Percentiles rank a stretch among this genome's conserved stretches.
These are phyloP conservation scores for Myrmaecium sp. DNA, from an alignment of 2,329 filamentous ascomycete genomes.

Conservation along the genomic window DNA sequence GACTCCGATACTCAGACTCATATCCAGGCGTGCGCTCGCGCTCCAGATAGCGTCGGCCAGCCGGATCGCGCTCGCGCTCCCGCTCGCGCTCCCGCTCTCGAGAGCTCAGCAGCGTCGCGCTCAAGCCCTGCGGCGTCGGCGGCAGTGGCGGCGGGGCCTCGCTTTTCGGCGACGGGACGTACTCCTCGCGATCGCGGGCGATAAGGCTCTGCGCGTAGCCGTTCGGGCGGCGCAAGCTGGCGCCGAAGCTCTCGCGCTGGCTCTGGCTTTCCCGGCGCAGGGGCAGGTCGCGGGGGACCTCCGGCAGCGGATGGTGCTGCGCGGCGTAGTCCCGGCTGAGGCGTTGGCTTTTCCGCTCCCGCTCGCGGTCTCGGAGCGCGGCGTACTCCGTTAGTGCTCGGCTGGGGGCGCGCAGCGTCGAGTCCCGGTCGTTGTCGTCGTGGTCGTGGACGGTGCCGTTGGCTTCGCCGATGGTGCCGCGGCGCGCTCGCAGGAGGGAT, in stretches of 20 bases:
- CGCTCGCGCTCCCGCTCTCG: too few relatives aligned
- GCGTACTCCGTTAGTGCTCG: conserved; percentile 31
- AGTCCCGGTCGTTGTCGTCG: conserved; percentile 18
- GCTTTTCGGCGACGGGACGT: too few relatives aligned
- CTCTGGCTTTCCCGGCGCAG: too few relatives aligned
- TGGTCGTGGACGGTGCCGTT: conserved; percentile 6
- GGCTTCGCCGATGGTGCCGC: conserved; percentile 5
- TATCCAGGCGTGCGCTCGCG: too few relatives aligned
- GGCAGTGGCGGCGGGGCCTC: too few relatives aligned
- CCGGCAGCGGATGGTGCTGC: conserved; percentile 20
- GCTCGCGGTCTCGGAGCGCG: conserved; percentile 12
- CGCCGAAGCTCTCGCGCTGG: conserved; percentile 4
- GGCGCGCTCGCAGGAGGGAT: conserved; percentile 3
- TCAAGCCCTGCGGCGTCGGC: too few relatives aligned
- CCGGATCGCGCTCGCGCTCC: too few relatives aligned
- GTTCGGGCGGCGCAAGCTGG: conserved; percentile 3
- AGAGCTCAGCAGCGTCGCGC: too few relatives aligned
- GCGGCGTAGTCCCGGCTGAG: conserved; percentile 19
- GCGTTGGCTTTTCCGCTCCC: conserved; percentile 6
- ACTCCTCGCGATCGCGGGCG: too few relatives aligned
- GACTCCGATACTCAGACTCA: too few relatives aligned
- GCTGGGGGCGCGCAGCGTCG: conserved; percentile 27
- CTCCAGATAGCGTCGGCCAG: too few relatives aligned
- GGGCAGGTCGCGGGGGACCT: conserved; percentile 14
- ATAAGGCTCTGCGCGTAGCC: too few relatives aligned